A percentile compares a stretch with the other conserved stretches of the same genome.
Conservation (phyloP, 768 basidiomycete genomes). For the Hygrocybe punicea region DNA sequence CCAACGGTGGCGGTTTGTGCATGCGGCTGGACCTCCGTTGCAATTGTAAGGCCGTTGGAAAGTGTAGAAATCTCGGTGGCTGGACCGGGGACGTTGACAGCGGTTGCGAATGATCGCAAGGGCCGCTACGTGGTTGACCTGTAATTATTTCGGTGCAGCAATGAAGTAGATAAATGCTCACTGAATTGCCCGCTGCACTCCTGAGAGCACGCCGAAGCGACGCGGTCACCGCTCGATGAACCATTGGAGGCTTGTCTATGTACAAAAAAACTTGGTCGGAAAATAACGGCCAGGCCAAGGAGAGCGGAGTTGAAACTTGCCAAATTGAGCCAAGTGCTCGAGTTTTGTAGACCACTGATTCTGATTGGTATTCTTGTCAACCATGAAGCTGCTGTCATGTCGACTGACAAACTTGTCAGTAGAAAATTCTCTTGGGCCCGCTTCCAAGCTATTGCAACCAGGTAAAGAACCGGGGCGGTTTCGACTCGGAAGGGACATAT, state of each 20-base stretch:
- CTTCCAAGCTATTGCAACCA: not conserved
- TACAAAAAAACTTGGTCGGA: not conserved
- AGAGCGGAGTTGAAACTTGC: no score
- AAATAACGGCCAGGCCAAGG: no score
- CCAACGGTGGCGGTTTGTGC: constrained; percentile 98
- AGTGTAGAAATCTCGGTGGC: constrained; percentile 90
- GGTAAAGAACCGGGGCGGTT: not conserved
- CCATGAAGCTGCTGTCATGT: no score
- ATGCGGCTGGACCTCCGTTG: constrained; percentile 85
- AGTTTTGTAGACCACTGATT: no score
- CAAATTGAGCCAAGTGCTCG: no score
- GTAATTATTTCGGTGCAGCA: not conserved
- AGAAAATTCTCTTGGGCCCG: no score
- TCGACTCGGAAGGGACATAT: not conserved
- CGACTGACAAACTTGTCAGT: no score
- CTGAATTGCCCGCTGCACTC: constrained; percentile 40
- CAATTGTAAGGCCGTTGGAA: constrained; percentile 91
- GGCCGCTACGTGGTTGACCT: constrained; percentile 37
- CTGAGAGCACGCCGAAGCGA: constrained; percentile 41
- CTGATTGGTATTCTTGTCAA: no score
- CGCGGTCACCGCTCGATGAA: constrained; percentile 37
- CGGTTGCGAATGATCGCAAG: constrained; percentile 72
- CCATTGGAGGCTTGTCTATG: constrained; percentile 28
- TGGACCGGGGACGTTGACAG: constrained; percentile 62
- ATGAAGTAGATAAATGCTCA: constrained; percentile 18